These are phyloP conservation scores for Juglanconis juglandina DNA, from an alignment of 2,329 filamentous ascomycete species.

Conservation along the genomic window DNA sequence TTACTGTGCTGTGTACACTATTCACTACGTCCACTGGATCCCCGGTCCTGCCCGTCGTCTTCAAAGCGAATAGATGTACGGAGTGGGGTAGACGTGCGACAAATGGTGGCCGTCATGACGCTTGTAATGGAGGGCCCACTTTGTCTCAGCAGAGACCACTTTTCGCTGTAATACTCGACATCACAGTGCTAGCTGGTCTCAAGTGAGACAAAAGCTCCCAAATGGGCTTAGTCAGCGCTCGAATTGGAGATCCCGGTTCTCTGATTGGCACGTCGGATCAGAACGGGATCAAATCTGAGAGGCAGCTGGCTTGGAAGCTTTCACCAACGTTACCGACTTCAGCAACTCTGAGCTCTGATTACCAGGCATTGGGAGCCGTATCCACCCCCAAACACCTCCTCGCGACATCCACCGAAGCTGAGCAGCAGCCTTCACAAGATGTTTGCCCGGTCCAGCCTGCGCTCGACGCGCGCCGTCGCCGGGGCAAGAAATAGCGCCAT, in stretches of 20 bases:
- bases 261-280: constrained; percentile 18
- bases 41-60: too few relatives aligned
- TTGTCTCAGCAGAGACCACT: background rate
- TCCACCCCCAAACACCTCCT: constrained; percentile 32
- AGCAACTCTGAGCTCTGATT: constrained; percentile 23
- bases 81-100: too few relatives aligned
- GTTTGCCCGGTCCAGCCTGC: constrained; percentile 90
- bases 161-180: background rate
- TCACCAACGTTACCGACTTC: constrained; percentile 17
- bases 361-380: constrained; percentile 35
- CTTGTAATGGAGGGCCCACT: background rate
- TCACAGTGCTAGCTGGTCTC: too few relatives aligned
- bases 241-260: constrained; percentile 11
- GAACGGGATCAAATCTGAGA: constrained; percentile 17
- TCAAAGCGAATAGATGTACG: too few relatives aligned
- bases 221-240: background rate
- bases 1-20: too few relatives aligned
- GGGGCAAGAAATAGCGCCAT: constrained; percentile 70
- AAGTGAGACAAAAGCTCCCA: too few relatives aligned
- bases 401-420: constrained; percentile 32
- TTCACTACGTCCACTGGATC: too few relatives aligned
- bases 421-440: constrained; percentile 61
- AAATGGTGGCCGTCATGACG: too few relatives aligned
- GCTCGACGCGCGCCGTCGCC: constrained; percentile 82
- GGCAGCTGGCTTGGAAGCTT: constrained; percentile 6